Percentiles rank a stretch among this genome's conserved stretches.
Evolutionary conservation across 805 yeast genomes (phyloP).

Genomic region (Myxozyma udenii): DNA sequence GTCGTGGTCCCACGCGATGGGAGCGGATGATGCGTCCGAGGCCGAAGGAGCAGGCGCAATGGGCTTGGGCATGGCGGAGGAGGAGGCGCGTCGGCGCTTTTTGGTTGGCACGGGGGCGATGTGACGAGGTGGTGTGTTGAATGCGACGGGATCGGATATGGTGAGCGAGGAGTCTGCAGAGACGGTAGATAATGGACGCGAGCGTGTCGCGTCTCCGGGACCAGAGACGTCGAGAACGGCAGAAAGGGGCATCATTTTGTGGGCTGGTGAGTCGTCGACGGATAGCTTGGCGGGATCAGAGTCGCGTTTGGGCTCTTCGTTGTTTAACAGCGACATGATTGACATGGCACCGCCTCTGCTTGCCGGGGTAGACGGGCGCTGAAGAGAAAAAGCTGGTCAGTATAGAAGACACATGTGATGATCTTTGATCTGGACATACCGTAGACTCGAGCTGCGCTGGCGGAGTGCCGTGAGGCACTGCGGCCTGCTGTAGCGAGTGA

Average conservation of each 20-base stretch:
- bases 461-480: neutral
- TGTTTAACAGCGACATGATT: conserved; percentile 24
- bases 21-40: neutral
- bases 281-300: neutral
- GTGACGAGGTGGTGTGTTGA: neutral
- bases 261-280: neutral
- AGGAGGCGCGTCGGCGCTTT: conserved; percentile 4
- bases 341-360: conserved; percentile 22
- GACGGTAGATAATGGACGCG: too few relatives aligned
- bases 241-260: conserved; percentile 1
- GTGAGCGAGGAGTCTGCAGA: neutral
- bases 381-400: neutral
- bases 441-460: neutral
- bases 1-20: neutral
- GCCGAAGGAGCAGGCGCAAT: neutral
- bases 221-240: neutral
- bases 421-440: neutral
- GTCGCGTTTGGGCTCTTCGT: conserved; percentile 10
- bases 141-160: neutral
- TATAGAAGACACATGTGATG: neutral
- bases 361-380: neutral
- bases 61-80: neutral
- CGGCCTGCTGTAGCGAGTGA: too few relatives aligned
- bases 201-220: neutral
- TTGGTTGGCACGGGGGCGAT: conserved; percentile 5